Base-by-base conservation (phyloP, 2,329 filamentous ascomycete species). In the Gaeumannomyces tritici region DNA sequence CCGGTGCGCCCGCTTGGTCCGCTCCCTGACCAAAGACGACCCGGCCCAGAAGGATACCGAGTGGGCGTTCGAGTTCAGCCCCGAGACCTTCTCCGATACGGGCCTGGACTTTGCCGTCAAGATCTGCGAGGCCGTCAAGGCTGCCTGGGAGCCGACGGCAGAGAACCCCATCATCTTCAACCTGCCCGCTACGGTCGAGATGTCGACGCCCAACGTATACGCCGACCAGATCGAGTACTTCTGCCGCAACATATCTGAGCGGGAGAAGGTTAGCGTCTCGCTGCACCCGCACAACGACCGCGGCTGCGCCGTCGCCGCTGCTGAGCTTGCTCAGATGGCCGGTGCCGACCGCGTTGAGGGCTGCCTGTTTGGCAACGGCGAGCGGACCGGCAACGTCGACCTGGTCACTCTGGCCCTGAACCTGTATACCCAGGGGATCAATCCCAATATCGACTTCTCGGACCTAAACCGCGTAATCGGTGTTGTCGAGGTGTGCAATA, bases 221-320 rank as follows among this genome's bases (percentile, higher is more conserved):
- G 95, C 95, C 60, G 95, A 99, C 72, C 89, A 96, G 77, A 90
- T 99, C 65, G 95, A 99, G 74, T 96, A 91, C 77, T 99, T 99
- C 76, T 96, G 91, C 79, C 85, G 82, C 61, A 83, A 93, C 73
- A 92, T 98, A 71, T 83, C 83, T 0, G 89, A 96, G 74, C 83
- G 93, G 61, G 89, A 96, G 70, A 95, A 92, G 78, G 83, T 96
- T 60, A 90, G 88, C 69, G 89, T 98, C 11, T 96, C 90, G 65
- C 83, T 98, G 62, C 95, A 98, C 74, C 90, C 91, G 11, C 93
- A 99, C 77, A 98, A 98, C 72, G 95, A 98, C 74, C 84, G 95
- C 65, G 93, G 93, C 27, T 96, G 90, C 66, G 92, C 91, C 4
- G 86, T 95, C 21, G 93, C 93, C 0, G 93, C 93, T 0, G 90